Base-by-base conservation (phyloP, 192 early-diverging fungal genomes). In the Cladochytrium replicatum region DNA sequence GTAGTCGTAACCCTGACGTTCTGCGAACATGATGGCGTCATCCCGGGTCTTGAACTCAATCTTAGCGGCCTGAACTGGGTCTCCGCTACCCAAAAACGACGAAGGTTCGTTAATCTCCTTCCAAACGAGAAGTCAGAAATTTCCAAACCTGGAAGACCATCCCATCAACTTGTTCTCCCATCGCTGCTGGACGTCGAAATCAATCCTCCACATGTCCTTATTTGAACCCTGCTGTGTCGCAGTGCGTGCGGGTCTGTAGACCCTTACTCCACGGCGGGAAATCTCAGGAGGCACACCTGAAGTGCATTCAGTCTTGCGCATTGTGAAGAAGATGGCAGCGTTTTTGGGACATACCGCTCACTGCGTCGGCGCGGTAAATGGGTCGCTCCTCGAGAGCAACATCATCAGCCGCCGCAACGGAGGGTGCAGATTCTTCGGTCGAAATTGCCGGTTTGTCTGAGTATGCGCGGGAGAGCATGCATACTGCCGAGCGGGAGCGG, bases 101-200 rank as follows among this genome's bases (percentile, higher is more conserved):
- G 59, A 55, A 34, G 26, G n/a, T 11, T 11, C n/a, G 1, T 17
- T 44, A 21, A 25, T 23, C 17, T 15, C n/a, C 11, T 17, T 21
- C 11, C n/a, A 21, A 44, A 9, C 13, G 19, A 15, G 26, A 0
- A 11, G n/a, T 11, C 3, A 13, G 9, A 39, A 31, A 13, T 29
- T 13, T 37, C 13, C 53, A 58, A 72, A 85, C 81, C 80, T 85
- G 51, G 67, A 76, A 30, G 80, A 72, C 94, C 94, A 98, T 21
- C 94, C 91, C 78, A 98, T 95, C 41, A 95, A 54, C 37, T 76
- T 82, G 66, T 98, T 98, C 48, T 86, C 82, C 88, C 91, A 98
- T 40, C 85, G 80, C 58, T 83, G 84, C 50, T 84, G 61, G 24
- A 72, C 78, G 61, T 98, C 91, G 66, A 94, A 98, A 61, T 93